Base-by-base conservation (phyloP, 768 basidiomycete genomes). In the Boletus rufocinnamomeus region DNA sequence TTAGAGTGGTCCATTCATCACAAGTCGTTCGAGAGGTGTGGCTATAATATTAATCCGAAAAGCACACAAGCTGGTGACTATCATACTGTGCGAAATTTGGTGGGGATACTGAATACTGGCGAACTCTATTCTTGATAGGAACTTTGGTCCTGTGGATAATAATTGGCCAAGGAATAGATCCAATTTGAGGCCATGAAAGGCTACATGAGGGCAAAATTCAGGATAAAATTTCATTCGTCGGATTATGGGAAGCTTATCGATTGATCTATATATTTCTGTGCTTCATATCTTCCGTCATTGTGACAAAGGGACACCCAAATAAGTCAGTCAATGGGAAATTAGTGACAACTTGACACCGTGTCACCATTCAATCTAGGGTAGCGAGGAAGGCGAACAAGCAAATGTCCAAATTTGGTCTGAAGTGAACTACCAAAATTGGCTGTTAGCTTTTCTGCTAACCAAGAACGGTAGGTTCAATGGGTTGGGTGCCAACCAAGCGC, bases 381-480 rank as follows among this genome's bases (percentile, higher is more conserved):
- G 51, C 53, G 53, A 58, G 17, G 52, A 41, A 40, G 30, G 38
- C 8, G 55, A 61, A 73, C 71, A 74, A 74, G 58, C 52, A 48
- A 67, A 52, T 38, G 10, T 52, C 73, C 67, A 52, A 63, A 72
- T 73, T 35, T 19, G 71, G 70, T 25, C 28, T 72, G 27, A 72
- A 72, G 52, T 19, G 32, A 56, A 63, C 5, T 47, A 28, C 69
- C 66, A 50, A 58, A 72, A 58, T 5, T 35, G 66, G 71, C 21
- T 50, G 25, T 57, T 67, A 58, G 53, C 44, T 59, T 61, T 59
- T 54, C 30, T 4, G 23, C 60, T 60, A 57, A 62, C 69, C 73
- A 32, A 21, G 54, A 61, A 54, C 59, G 69, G 73, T 38, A 74
- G 52, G 67, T 50, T 67, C 45, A 74, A 73, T 56, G 66, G 45